These are phyloP conservation scores for Kodamaea anthophila DNA, from an alignment of 1,139 yeast species.

Conservation along the genomic window DNA sequence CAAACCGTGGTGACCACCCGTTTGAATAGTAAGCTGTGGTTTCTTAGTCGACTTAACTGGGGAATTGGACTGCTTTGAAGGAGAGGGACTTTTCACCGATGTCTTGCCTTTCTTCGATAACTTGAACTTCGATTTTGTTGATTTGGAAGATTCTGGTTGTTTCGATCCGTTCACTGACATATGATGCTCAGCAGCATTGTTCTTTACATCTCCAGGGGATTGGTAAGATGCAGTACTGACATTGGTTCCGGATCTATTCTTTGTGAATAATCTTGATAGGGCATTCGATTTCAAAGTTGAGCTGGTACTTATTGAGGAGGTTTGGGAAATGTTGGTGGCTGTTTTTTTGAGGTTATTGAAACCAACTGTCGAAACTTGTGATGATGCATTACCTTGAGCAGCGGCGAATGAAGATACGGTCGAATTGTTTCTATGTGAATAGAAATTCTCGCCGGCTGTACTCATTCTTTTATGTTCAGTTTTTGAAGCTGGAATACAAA, in stretches of 20 bases:
- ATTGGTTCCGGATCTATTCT: conserved; percentile 24
- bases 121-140: conserved; percentile 9
- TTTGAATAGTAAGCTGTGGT: conserved; percentile 27
- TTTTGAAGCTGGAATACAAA: neutral
- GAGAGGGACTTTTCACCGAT: conserved; percentile 3
- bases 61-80: too few relatives aligned
- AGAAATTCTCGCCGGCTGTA: conserved; percentile 9
- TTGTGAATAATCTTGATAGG: conserved; percentile 29
- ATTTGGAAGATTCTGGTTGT: too few relatives aligned
- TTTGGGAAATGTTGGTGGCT: conserved; percentile 27
- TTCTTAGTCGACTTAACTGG: conserved; percentile 11
- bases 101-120: conserved; percentile 13
- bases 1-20: conserved; percentile 24
- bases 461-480: conserved; percentile 1
- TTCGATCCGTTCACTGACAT: too few relatives aligned
- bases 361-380: conserved; percentile 37
- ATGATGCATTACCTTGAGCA: conserved; percentile 10
- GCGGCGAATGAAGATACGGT: conserved; percentile 15
- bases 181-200: too few relatives aligned
- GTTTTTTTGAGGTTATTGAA: conserved; percentile 34
- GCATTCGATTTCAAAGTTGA: conserved; percentile 23
- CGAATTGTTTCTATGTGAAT: conserved; percentile 18
- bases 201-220: conserved; percentile 9
- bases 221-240: conserved; percentile 8
- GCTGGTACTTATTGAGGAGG: conserved; percentile 18